A percentile compares a stretch with the other conserved stretches of the same genome.
Evolutionary conservation across 768 basidiomycete species (phyloP).

Genomic region (Coprinopsis cinerea): DNA sequence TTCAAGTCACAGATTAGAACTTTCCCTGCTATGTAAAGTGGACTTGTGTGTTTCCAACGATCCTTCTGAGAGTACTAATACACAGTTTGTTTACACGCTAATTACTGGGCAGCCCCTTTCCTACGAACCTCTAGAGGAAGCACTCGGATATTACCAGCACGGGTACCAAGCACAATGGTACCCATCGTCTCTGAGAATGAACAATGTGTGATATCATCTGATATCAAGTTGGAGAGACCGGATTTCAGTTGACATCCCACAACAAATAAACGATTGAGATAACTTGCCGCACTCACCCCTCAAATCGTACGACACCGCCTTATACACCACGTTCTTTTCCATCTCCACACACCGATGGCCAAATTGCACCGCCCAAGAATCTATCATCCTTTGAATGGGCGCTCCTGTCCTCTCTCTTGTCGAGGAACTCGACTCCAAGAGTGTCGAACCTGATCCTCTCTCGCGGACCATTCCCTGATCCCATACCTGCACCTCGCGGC

Average conservation of each 20-base stretch:
- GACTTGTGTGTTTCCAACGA: too few species aligned
- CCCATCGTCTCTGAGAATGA: conserved; percentile 32
- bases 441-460: not conserved
- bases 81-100: too few species aligned
- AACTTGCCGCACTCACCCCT: conserved; percentile 24
- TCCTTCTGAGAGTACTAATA: too few species aligned
- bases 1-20: too few species aligned
- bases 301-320: conserved; percentile 32
- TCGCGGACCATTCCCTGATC: not conserved
- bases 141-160: not conserved
- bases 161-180: conserved; percentile 1
- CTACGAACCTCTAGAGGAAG: too few species aligned
- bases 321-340: conserved; percentile 25
- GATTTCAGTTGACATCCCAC: not conserved
- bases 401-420: too few species aligned
- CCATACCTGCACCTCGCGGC: conserved; percentile 44
- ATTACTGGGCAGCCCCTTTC: too few species aligned
- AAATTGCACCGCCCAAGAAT: conserved; percentile 1
- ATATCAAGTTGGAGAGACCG: not conserved
- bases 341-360: conserved; percentile 17
- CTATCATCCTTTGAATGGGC: not conserved
- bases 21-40: too few species aligned
- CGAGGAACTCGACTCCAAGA: too few species aligned
- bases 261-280: not conserved
- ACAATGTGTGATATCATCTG: conserved; percentile 42